Conservation (phyloP, 208 protist species). For the Tritrichomonas foetus region DNA sequence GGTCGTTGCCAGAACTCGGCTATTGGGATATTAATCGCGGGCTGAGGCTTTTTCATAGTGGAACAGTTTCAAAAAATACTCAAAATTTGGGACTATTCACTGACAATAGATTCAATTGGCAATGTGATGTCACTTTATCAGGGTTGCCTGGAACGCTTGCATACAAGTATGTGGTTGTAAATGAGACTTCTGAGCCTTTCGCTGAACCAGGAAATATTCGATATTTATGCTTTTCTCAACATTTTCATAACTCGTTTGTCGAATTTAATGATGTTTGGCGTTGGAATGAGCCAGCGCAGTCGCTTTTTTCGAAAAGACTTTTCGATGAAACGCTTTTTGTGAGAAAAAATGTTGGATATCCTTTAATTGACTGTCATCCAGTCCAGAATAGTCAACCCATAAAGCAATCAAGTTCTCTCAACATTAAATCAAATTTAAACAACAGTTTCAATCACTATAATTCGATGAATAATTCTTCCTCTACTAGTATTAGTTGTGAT, state of each 20-base stretch:
- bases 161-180: background rate
- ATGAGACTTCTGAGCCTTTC: background rate
- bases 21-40: background rate
- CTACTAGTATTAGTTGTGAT: no score
- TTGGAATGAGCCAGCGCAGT: background rate
- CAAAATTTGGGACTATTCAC: background rate
- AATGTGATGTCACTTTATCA: background rate
- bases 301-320: background rate
- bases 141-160: background rate
- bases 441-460: no score
- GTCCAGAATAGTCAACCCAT: no score
- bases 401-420: no score
- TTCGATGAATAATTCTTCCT: no score
- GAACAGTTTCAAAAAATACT: background rate
- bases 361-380: background rate
- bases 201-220: background rate
- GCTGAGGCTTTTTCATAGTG: background rate
- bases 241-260: background rate
- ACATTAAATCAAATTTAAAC: no score
- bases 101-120: background rate
- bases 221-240: background rate
- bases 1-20: background rate
- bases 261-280: constrained; percentile 28
- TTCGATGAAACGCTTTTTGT: background rate
- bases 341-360: background rate